Conservation (phyloP, 2,329 filamentous ascomycete species). For the Alternaria angustiovoidea region DNA sequence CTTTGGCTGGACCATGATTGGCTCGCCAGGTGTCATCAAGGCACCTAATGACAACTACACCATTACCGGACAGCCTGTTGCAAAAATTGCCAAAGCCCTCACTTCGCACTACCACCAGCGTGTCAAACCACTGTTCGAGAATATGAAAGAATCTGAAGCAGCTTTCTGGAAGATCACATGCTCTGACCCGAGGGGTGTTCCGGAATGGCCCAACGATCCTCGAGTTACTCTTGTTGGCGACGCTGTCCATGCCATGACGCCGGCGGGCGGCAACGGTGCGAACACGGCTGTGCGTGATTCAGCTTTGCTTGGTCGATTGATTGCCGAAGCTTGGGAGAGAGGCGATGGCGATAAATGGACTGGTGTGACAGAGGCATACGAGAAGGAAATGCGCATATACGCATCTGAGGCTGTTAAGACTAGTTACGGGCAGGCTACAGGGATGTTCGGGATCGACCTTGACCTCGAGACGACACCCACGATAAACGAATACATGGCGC, state of each 20-base stretch:
- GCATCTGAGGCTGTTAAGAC: constrained; percentile 54
- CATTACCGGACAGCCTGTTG: constrained; percentile 65
- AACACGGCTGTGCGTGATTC: constrained; percentile 57
- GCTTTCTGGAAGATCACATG: constrained; percentile 74
- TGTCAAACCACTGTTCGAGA: constrained; percentile 65
- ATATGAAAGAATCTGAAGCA: constrained; percentile 65
- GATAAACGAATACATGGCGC: constrained; percentile 29
- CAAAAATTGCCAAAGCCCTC: constrained; percentile 64
- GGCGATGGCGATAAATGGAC: constrained; percentile 34
- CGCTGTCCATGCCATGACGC: constrained; percentile 57
- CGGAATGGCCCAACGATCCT: constrained; percentile 66
- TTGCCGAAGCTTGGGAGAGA: constrained; percentile 38
- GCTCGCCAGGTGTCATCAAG: constrained; percentile 64
- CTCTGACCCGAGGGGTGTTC: constrained; percentile 66
- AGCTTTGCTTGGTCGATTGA: constrained; percentile 51
- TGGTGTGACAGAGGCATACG: constrained; percentile 49
- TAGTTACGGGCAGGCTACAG: constrained; percentile 58
- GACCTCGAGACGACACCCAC: constrained; percentile 25
- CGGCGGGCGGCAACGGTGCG: constrained; percentile 56
- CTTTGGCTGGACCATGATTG: constrained; percentile 72
- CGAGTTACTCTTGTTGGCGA: constrained; percentile 59
- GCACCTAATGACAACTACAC: constrained; percentile 68
- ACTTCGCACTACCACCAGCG: constrained; percentile 65
- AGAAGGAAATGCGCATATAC: constrained; percentile 50
- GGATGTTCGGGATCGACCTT: constrained; percentile 26